A percentile compares a stretch with the other conserved stretches of the same genome.
Conservation (phyloP, 768 basidiomycete genomes). For the Xanthoconium stramineum region DNA sequence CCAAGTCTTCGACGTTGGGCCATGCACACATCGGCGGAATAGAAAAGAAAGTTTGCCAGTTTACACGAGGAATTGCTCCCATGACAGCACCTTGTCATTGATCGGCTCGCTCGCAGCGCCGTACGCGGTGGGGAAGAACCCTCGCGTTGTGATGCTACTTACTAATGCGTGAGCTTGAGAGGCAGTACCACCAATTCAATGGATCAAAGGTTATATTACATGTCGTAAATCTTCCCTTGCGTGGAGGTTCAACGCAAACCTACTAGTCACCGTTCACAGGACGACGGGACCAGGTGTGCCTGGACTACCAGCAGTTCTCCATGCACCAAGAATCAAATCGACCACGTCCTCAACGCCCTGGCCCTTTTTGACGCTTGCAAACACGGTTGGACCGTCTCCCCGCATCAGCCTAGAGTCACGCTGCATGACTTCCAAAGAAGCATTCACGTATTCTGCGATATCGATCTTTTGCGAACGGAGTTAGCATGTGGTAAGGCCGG, state of each 20-base stretch:
- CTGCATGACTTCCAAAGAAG: constrained; percentile 92
- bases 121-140: no score
- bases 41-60: neutral
- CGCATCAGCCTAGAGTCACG: constrained; percentile 92
- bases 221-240: constrained; percentile 1
- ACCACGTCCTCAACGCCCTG: constrained; percentile 81
- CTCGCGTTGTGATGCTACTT: neutral
- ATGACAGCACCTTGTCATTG: constrained; percentile 3
- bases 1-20: neutral
- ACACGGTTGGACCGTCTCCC: constrained; percentile 90
- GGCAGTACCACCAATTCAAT: neutral
- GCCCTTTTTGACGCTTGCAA: constrained; percentile 76
- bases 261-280: constrained; percentile 16
- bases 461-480: constrained; percentile 70
- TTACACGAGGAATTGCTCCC: neutral
- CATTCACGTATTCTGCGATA: constrained; percentile 87
- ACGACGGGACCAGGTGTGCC: constrained; percentile 46
- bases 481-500: neutral
- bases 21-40: neutral
- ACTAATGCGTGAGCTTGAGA: constrained; percentile 4
- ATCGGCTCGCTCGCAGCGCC: neutral
- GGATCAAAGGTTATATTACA: neutral
- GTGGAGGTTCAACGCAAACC: neutral
- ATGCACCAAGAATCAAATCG: constrained; percentile 81
- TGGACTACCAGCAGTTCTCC: constrained; percentile 78